phyloP scores from a whole-genome alignment of 352 stramenopile genomes.

The Phytophthora cajani region DNA sequence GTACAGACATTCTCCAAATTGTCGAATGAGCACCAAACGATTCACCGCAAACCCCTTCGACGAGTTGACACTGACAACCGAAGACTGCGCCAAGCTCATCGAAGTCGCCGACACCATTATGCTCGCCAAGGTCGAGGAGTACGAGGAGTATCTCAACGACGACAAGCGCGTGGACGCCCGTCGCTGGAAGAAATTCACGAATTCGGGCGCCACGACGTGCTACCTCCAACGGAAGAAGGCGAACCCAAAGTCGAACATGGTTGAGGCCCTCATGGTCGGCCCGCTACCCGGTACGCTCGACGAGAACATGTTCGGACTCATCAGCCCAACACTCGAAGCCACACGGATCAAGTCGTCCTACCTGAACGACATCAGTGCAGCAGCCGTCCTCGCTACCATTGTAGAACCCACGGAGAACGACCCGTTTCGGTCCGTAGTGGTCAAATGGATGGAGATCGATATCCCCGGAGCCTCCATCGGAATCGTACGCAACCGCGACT shows the following conservation, averaged over 20 bases:
- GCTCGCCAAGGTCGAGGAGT: neutral
- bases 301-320: neutral
- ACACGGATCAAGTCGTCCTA: neutral
- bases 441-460: constrained; percentile 42
- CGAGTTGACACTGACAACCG: neutral
- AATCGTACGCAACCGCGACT: constrained; percentile 28
- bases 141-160: neutral
- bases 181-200: neutral
- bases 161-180: neutral
- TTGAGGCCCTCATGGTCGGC: neutral
- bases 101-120: neutral
- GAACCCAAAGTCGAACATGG: neutral
- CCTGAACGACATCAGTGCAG: constrained; percentile 30
- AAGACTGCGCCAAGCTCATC: neutral
- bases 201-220: neutral
- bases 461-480: constrained; percentile 11
- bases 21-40: neutral
- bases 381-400: constrained; percentile 47
- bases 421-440: constrained; percentile 40
- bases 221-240: neutral
- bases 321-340: neutral
- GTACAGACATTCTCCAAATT: neutral
- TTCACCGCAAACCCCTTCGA: constrained; percentile 1
- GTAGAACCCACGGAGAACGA: constrained; percentile 40
- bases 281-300: neutral